These are phyloP conservation scores for Biscogniauxia marginata DNA, from an alignment of 2,329 filamentous ascomycete species.

Conservation along the genomic window DNA sequence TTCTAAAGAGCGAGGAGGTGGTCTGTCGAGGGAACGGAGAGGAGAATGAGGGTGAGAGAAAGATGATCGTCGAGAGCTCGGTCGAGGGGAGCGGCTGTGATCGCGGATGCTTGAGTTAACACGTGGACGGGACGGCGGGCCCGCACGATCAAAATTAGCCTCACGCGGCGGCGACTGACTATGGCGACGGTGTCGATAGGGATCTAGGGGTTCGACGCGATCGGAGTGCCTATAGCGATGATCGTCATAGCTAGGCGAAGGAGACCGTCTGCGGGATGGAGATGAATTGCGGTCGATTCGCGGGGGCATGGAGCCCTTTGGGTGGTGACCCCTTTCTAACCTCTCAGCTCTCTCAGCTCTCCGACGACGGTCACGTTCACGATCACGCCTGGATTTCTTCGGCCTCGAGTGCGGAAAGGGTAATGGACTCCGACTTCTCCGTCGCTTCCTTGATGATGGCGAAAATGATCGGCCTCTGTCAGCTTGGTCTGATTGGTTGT, in stretches of 20 bases:
- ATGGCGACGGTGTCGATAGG: conserved; percentile 21
- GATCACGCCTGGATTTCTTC: conserved; percentile 44
- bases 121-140: conserved; percentile 18
- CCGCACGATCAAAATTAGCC: conserved; percentile 19
- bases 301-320: conserved; percentile 20
- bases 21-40: conserved; percentile 22
- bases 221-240: conserved; percentile 25
- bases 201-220: conserved; percentile 21
- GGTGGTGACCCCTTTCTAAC: conserved; percentile 22
- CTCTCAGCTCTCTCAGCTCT: conserved; percentile 24
- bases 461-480: conserved; percentile 35
- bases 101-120: conserved; percentile 24
- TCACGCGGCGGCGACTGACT: conserved; percentile 28
- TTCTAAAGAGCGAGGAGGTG: conserved; percentile 24
- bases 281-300: conserved; percentile 19
- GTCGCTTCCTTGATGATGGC: conserved; percentile 40
- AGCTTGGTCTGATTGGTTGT: conserved; percentile 35
- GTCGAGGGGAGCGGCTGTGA: conserved; percentile 28
- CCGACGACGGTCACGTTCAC: conserved; percentile 30
- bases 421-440: conserved; percentile 42
- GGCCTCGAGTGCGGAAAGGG: conserved; percentile 36
- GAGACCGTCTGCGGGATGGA: conserved; percentile 27
- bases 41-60: conserved; percentile 32
- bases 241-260: conserved; percentile 25
- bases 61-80: conserved; percentile 30